Base-by-base conservation (phyloP, 768 basidiomycete species). In the Mycena maculata region DNA sequence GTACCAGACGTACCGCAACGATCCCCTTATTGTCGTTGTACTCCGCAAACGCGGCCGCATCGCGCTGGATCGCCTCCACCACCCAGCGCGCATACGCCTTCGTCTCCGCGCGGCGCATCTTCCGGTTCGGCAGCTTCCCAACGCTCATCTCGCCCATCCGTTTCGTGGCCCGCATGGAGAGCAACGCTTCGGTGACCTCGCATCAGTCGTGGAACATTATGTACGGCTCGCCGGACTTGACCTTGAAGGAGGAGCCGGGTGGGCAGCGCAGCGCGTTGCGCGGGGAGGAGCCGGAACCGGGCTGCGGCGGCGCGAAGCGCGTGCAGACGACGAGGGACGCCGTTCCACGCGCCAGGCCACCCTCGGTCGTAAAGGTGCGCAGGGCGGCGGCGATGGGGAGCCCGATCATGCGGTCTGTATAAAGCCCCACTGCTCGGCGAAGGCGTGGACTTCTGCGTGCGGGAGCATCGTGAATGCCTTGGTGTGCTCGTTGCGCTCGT, bases 191-290 rank as follows among this genome's bases (percentile, higher is more conserved):
- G 8, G 98, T 98, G 52, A 96, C 85, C 79, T 99, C 97, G 57
- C 97, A 86, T 95, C 96, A 99, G 75, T 96, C 94, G 59, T 97
- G 91, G 79, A 98, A 99, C 90, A 97, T 96, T 86, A 98, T 90
- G 76, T 99, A 99, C 3, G 97, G 97, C 75, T 99, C 95, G 78
- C 98, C 96, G 78, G 98, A 99, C 77, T 99, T 99, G 81, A 99
- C 86, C 76, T 99, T 99, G 90, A 98, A 97, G 0, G 94, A 90
- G 2, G 92, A 89, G 27, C 92, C 93, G 3, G 90, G 78, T 0
- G 84, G 77, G 75, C 98, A 98, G 0, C 95, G 96, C 0, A 87
- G 84, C 16, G 74, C 60, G 28, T 67, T 72, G 30, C 78, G 80
- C 18, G 75, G 77, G 57, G 72, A 73, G 45, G 77, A 27, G 12